These are phyloP conservation scores for Microthlaspi erraticum DNA, from an alignment of 345 rosid species.

Conservation along the genomic window DNA sequence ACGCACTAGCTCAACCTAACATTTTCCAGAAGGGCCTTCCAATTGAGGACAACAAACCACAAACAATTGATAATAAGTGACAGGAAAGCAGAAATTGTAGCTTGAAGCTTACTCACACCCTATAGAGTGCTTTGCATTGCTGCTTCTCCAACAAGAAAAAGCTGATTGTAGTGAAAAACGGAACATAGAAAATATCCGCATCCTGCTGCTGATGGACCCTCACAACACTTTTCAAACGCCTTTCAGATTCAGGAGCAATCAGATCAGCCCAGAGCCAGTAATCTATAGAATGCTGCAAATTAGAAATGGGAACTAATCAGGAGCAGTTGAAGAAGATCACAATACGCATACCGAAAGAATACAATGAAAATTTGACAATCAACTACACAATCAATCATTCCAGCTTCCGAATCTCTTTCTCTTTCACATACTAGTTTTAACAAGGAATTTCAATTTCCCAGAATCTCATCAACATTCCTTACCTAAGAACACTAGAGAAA, in stretches of 20 bases:
- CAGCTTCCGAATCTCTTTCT: neutral
- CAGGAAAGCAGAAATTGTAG: neutral
- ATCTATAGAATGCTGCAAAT: slow-evolving; percentile 76
- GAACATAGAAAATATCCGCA: slow-evolving; percentile 78
- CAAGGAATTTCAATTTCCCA: neutral
- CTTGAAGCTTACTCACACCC: slow-evolving; percentile 87
- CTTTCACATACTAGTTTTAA: neutral
- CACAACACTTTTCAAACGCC: slow-evolving; percentile 72
- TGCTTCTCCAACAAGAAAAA: slow-evolving; percentile 90
- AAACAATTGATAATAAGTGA: neutral
- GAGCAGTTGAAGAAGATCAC: neutral
- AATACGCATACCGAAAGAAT: too few species aligned
- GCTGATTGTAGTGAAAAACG: slow-evolving; percentile 86
- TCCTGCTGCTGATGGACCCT: slow-evolving; percentile 76
- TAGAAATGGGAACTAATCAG: neutral
- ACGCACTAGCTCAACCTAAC: too few species aligned
- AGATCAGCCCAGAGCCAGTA: slow-evolving; percentile 94
- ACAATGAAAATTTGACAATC: neutral
- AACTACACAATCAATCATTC: neutral
- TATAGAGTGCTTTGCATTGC: slow-evolving; percentile 89
- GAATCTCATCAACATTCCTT: neutral
- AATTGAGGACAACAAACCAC: neutral
- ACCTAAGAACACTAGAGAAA: neutral
- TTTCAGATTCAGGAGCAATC: slow-evolving; percentile 68
- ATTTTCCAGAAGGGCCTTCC: too few species aligned